Base-by-base conservation (phyloP, 495 filamentous ascomycete genomes). In the Neurospora sp. region DNA sequence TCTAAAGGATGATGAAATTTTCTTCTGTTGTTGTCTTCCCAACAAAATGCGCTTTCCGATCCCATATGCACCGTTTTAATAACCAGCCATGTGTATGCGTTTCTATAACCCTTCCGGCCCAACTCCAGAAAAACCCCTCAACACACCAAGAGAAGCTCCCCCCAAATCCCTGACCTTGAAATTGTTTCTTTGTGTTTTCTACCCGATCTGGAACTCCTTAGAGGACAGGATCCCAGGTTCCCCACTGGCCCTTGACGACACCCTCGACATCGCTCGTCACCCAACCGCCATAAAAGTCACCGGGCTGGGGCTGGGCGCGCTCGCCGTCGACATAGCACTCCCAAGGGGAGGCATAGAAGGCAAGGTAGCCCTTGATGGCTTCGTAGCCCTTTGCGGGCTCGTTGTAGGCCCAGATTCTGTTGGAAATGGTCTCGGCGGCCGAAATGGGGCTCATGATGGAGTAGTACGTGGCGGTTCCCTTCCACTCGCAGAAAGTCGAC, bases 291-390 rank as follows among this genome's bases (percentile, higher is more conserved):
- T 89, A 89, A 74, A 87, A 89, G 75, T 89, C 88, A 39, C 88
- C 86, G 37, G 85, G 86, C 78, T 88, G 88, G 38, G 87, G 75
- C 77, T 84, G 80, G 39, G 88, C 88, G 70, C 83, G 80, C 79
- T 89, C 88, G n/a, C 87, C 88, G 80, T 89, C 87, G 16, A 89
- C 88, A 75, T 78, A 89, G 77, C 88, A 89, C 48, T 88, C 84
- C 88, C 88, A 89, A 16, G 88, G 88, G 7, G 84, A 85, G 14
- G 80, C 84, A 76, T 86, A 89, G 72, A 89, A 86, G 70, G 80
- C 82, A 39, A 89, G 75, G 73, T 85, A 86, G 31, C 85, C 85
- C 76, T 84, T 85, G 69, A 89, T 82, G 27, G 76, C 75, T 72
- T 83, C 80, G 75, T 86, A 89, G 2, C 80, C 78, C 72, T 79